Percentiles rank a stretch among this genome's conserved stretches.
Evolutionary conservation across 805 yeast species (phyloP).

Genomic region (Cyberlindnera mississippiensis): DNA sequence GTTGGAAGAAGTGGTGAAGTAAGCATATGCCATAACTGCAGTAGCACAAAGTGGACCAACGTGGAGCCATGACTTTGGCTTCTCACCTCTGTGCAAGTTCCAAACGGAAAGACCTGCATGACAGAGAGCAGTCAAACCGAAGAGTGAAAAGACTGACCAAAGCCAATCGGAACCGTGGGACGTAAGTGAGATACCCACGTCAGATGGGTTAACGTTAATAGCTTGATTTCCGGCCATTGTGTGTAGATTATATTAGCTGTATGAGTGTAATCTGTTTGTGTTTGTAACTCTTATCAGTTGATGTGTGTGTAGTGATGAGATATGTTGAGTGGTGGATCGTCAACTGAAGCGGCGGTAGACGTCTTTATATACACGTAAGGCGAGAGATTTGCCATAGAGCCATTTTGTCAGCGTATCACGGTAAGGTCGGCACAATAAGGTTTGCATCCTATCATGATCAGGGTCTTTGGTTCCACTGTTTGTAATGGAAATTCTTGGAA

Average conservation of each 20-base stretch:
- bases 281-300: background rate
- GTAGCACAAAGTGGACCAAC: constrained; percentile 41
- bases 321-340: too few relatives aligned
- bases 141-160: constrained; percentile 56
- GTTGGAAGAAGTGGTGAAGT: constrained; percentile 54
- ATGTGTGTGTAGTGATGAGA: background rate
- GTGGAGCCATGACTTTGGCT: constrained; percentile 30
- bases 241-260: constrained; percentile 1
- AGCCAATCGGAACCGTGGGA: constrained; percentile 62
- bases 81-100: constrained; percentile 22
- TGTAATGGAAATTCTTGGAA: too few relatives aligned
- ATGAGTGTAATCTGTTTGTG: background rate
- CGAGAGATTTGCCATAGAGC: too few relatives aligned
- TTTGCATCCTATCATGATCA: too few relatives aligned
- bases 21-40: constrained; percentile 42
- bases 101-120: constrained; percentile 25
- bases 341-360: too few relatives aligned
- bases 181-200: constrained; percentile 49
- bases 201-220: constrained; percentile 22
- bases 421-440: too few relatives aligned
- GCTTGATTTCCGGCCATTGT: constrained; percentile 24
- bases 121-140: constrained; percentile 35
- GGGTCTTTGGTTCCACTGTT: too few relatives aligned
- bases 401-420: too few relatives aligned
- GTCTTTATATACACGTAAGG: too few relatives aligned